Percentiles rank a stretch among this genome's conserved stretches.
Evolutionary conservation across 495 filamentous ascomycete species (phyloP).

Genomic region (Neurospora sp.): DNA sequence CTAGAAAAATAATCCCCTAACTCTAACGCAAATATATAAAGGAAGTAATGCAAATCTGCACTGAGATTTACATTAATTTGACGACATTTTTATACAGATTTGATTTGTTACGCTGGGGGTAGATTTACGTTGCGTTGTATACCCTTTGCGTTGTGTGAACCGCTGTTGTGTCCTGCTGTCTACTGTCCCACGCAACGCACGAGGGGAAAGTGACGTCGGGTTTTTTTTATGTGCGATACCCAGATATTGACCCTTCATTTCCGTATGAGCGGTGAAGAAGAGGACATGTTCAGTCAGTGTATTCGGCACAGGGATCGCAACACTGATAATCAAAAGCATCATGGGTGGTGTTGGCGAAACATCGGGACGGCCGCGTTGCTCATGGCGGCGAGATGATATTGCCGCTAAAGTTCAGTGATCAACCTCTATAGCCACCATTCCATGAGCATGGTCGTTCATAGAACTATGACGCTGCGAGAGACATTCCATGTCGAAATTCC

Average conservation of each 20-base stretch:
- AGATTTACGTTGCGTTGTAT: too few relatives aligned
- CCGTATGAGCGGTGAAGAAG: background rate
- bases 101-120: too few relatives aligned
- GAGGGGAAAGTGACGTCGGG: background rate
- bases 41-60: too few relatives aligned
- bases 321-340: background rate
- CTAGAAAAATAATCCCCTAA: too few relatives aligned
- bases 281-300: background rate
- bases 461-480: background rate
- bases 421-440: background rate
- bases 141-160: too few relatives aligned
- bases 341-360: background rate
- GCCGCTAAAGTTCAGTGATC: background rate
- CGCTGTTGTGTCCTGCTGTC: background rate
- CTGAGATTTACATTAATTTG: too few relatives aligned
- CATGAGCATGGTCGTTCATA: background rate
- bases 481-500: background rate
- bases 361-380: background rate
- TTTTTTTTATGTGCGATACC: background rate
- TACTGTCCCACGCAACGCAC: background rate
- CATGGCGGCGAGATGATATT: background rate
- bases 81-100: too few relatives aligned
- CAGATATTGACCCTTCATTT: background rate
- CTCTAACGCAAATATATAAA: too few relatives aligned
- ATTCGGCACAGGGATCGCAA: background rate